Evolutionary conservation across 164 flowering plant species (phyloP).

Genomic region (Tetrastigma voinierianum): DNA sequence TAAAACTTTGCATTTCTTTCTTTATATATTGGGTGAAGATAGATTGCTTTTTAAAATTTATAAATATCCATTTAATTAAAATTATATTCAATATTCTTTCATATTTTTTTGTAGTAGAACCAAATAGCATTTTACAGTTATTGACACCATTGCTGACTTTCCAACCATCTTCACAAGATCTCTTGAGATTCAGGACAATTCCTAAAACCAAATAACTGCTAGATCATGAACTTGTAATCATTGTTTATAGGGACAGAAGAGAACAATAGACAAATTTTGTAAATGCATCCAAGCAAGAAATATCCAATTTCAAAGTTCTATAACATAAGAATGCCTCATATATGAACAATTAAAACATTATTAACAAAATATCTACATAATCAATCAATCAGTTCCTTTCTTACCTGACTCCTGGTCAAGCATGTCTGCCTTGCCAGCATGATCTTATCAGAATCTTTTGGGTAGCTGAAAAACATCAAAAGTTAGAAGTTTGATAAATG

Average conservation of each 20-base stretch:
- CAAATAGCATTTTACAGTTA: too few species aligned
- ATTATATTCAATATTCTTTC: too few species aligned
- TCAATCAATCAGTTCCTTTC: background rate
- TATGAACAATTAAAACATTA: background rate
- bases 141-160: too few species aligned
- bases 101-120: too few species aligned
- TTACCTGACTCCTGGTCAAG: constrained; percentile 93
- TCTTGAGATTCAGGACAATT: too few species aligned
- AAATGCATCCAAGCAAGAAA: background rate
- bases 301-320: background rate
- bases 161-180: too few species aligned
- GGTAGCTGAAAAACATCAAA: constrained; percentile 42
- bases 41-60: too few species aligned
- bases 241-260: background rate
- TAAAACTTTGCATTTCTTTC: too few species aligned
- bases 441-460: constrained; percentile 85
- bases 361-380: background rate
- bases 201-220: too few species aligned
- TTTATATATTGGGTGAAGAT: too few species aligned
- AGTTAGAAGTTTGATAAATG: background rate
- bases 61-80: too few species aligned
- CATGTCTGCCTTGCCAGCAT: constrained; percentile 96
- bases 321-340: background rate
- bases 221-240: background rate
- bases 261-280: background rate